Conservation (phyloP, 768 basidiomycete genomes). For the Serendipita sp. region DNA sequence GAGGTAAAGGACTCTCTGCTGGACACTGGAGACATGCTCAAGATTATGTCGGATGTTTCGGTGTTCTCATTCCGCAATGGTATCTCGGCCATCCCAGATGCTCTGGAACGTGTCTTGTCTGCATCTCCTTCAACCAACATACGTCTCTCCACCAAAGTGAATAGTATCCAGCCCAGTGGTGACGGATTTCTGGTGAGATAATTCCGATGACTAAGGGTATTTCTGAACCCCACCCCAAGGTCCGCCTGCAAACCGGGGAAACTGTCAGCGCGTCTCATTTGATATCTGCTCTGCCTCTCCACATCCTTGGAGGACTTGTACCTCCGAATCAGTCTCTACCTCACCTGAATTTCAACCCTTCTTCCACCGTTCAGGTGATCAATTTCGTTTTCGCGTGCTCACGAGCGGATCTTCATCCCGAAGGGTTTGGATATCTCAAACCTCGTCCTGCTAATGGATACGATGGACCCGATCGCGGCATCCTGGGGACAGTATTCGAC, state of each 20-base stretch:
- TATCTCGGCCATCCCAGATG: conserved; percentile 44
- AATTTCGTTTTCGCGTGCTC: conserved; percentile 62
- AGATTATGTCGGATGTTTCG: conserved; percentile 40
- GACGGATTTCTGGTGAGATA: conserved; percentile 27
- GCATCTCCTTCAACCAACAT: conserved; percentile 42
- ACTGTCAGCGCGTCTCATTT: conserved; percentile 30
- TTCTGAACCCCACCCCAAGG: background rate
- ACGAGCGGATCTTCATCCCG: conserved; percentile 42
- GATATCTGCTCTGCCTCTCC: conserved; percentile 62
- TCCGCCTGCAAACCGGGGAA: background rate
- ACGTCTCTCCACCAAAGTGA: conserved; percentile 11
- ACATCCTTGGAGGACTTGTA: conserved; percentile 30
- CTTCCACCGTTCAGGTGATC: conserved; percentile 70
- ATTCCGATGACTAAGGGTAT: background rate
- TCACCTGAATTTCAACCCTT: conserved; percentile 49
- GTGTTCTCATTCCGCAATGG: conserved; percentile 75
- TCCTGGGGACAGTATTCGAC: conserved; percentile 84
- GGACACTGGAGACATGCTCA: conserved; percentile 31
- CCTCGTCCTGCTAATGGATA: conserved; percentile 56
- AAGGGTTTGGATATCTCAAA: conserved; percentile 88
- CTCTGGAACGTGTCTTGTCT: conserved; percentile 33
- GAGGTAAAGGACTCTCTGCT: conserved; percentile 17
- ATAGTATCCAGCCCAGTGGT: background rate
- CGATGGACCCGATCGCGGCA: conserved; percentile 20
- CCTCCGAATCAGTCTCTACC: conserved; percentile 30